Base-by-base conservation (phyloP, 1,284 basidiomycete species). In the Acaromyces ingoldii region DNA sequence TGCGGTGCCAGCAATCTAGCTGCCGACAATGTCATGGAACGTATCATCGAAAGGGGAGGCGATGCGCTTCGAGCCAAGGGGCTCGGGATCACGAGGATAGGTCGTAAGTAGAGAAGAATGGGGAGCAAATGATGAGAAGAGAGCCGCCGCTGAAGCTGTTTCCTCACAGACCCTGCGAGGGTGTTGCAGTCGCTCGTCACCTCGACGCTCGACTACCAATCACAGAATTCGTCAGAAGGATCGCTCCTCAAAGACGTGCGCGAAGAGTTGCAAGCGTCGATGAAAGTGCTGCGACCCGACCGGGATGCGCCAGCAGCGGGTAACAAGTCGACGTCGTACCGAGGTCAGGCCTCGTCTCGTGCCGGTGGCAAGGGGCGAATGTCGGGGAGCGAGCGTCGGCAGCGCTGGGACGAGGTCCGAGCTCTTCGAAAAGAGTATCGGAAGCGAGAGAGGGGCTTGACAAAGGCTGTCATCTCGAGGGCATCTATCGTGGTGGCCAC, bases 401-500 rank as follows among this genome's bases (percentile, higher is more conserved):
- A 88, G 74, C 81, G 88, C 77, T 97, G 91, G 90, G 86, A 87
- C 29, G 89, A 96, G 50, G 88, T 97, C 1, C 85, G 85, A 48
- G 88, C 86, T 6, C 78, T 98, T 55, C 80, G 92, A 42, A 92
- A 89, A 77, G 93, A 98, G 87, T 91, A 91, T 75, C 84, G 91
- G 26, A 85, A 87, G 67, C 82, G 93, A 28, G 91, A 96, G 76
- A 83, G 85, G 2, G 85, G 85, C 6, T 85, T 96, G 10, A 85
- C 91, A 9, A 83, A 81, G 52, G 82, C 84, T 15, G 88, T 96
- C 1, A 79, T 97, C 17, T 80, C 80, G 22, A 83, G 86, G 30
- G 87, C 90, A 0, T 85, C 88, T 76, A 82, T 96, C 33, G 88
- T 97, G 0, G 77, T 97, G 10, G 85, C 91, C 0, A 97, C 93